Percentiles rank a stretch among this genome's conserved stretches.
Conservation (phyloP, 176 grass and related monocot genomes). For the Metroxylon sagu region DNA sequence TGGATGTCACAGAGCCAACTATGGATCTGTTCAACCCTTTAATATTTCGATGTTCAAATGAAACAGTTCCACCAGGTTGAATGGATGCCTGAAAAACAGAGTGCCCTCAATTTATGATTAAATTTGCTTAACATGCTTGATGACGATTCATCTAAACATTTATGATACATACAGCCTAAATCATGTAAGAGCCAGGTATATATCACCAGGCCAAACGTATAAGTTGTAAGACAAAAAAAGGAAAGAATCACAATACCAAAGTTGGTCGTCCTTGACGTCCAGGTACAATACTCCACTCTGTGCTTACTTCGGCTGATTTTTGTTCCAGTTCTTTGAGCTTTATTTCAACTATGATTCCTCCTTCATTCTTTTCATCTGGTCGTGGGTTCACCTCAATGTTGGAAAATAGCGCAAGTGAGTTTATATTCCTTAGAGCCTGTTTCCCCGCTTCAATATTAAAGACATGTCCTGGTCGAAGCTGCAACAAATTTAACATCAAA, state of each 20-base stretch:
- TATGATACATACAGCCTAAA: too few species aligned
- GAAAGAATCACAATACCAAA: conserved; percentile 39
- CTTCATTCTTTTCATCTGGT: conserved; percentile 88
- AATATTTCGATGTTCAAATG: conserved; percentile 91
- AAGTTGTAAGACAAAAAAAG: too few species aligned
- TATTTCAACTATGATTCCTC: conserved; percentile 93
- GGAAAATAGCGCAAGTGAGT: conserved; percentile 87
- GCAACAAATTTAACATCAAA: conserved; percentile 18
- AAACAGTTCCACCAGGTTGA: conserved; percentile 95
- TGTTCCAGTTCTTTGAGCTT: conserved; percentile 91
- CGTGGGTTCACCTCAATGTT: conserved; percentile 92
- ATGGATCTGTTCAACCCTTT: conserved; percentile 89
- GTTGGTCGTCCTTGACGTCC: conserved; percentile 72
- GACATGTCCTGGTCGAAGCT: conserved; percentile 85
- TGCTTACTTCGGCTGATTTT: conserved; percentile 93
- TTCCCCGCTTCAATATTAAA: conserved; percentile 95
- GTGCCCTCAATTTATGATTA: too few species aligned
- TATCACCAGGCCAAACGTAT: too few species aligned
- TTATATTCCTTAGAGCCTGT: conserved; percentile 90
- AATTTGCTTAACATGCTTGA: too few species aligned
- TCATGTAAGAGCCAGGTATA: too few species aligned
- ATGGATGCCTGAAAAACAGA: conserved; percentile 61
- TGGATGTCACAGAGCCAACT: conserved; percentile 88
- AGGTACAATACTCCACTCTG: conserved; percentile 88
- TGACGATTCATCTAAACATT: too few species aligned